Evolutionary conservation across 2,329 filamentous ascomycete genomes (phyloP).

Genomic region (Aspergillus viridinutans): DNA sequence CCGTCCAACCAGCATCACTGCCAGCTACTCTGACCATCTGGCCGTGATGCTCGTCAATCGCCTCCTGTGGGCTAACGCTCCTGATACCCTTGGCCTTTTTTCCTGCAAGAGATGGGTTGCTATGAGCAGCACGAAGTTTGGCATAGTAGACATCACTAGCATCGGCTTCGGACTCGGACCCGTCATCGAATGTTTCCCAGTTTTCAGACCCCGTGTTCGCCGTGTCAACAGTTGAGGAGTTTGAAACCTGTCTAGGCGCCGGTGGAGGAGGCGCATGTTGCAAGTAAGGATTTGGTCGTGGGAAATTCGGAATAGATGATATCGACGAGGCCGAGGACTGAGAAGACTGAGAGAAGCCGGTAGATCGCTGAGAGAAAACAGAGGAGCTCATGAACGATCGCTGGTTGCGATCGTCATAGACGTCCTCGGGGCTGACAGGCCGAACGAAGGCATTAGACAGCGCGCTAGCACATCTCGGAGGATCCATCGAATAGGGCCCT

Average conservation of each 20-base stretch:
- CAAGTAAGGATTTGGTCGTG: constrained; percentile 34
- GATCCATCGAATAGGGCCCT: constrained; percentile 29
- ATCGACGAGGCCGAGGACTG: constrained; percentile 40
- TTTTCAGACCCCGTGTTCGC: constrained; percentile 82
- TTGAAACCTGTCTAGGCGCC: constrained; percentile 63
- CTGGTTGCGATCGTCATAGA: constrained; percentile 67
- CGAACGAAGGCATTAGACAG: constrained; percentile 51
- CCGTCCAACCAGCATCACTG: constrained; percentile 53
- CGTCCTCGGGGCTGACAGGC: constrained; percentile 69
- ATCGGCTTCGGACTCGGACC: constrained; percentile 69
- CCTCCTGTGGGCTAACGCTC: constrained; percentile 42
- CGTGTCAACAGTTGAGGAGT: constrained; percentile 62
- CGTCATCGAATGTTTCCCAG: constrained; percentile 94
- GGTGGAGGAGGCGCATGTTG: constrained; percentile 35
- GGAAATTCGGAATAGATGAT: constrained; percentile 28
- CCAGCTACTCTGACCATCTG: constrained; percentile 46
- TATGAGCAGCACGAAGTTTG: constrained; percentile 65
- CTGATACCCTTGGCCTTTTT: constrained; percentile 47
- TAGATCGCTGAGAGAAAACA: constrained; percentile 36
- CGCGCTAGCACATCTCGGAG: constrained; percentile 51
- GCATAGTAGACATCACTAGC: constrained; percentile 75
- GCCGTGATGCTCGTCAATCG: constrained; percentile 38
- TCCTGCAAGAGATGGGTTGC: constrained; percentile 32
- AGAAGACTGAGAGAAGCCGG: constrained; percentile 38
- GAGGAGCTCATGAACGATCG: constrained; percentile 45